Evolutionary conservation across 345 rosid genomes (phyloP).

Genomic region (Pistacia vera): DNA sequence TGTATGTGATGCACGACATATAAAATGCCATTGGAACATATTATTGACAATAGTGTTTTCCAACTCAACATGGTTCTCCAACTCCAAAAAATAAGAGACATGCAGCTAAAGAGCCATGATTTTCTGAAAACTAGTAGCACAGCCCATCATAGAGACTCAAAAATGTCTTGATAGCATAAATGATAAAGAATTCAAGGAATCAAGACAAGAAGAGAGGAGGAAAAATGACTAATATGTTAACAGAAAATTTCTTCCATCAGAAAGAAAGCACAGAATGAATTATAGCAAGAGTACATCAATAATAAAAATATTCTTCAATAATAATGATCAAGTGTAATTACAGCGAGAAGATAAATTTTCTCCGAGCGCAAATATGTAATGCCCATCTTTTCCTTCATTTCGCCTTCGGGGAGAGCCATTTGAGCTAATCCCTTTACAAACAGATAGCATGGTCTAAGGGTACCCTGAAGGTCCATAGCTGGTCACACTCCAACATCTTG

Average conservation of each 20-base stretch:
- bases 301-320: constrained; percentile 28
- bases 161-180: not conserved
- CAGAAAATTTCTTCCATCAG: not conserved
- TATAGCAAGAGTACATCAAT: constrained; percentile 8
- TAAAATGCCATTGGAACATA: not conserved
- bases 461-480: constrained; percentile 59
- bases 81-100: not conserved
- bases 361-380: constrained; percentile 68
- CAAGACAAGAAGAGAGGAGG: not conserved
- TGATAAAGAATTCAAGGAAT: not conserved
- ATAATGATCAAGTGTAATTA: constrained; percentile 55
- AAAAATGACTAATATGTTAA: not conserved
- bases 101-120: constrained; percentile 5
- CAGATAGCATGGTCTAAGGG: constrained; percentile 44
- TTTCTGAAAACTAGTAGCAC: not conserved
- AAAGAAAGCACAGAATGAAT: constrained; percentile 10
- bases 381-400: constrained; percentile 79
- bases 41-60: not conserved
- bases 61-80: not conserved
- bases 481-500: constrained; percentile 61
- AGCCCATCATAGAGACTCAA: not conserved
- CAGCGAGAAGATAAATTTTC: constrained; percentile 77
- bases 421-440: constrained; percentile 59
- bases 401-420: constrained; percentile 67
- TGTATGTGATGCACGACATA: not conserved